Percentiles rank a stretch among this genome's conserved stretches.
These are phyloP conservation scores for Trichoderma sp. DNA, from an alignment of 2,329 filamentous ascomycete genomes.

Conservation along the genomic window DNA sequence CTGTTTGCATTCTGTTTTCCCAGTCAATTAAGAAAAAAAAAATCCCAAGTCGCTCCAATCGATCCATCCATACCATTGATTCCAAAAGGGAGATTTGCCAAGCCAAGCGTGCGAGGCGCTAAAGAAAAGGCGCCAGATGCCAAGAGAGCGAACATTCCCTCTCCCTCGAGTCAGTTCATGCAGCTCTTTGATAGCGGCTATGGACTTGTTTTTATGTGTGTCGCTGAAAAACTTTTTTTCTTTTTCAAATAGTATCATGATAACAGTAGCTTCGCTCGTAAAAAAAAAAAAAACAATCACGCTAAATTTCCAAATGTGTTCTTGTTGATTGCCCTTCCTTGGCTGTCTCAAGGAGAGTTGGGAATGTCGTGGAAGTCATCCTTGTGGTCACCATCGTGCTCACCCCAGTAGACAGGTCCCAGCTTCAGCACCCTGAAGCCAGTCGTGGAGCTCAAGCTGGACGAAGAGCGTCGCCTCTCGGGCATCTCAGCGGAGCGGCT, in stretches of 20 bases:
- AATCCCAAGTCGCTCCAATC: constrained; percentile 4
- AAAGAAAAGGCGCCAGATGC: constrained; percentile 11
- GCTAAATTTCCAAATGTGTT: constrained; percentile 4
- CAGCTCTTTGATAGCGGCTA: not conserved
- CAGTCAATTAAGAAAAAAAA: constrained; percentile 7
- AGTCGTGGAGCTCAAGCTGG: constrained; percentile 46
- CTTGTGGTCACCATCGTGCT: constrained; percentile 60
- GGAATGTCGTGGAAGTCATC: constrained; percentile 55
- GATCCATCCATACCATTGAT: constrained; percentile 19
- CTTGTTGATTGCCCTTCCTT: not conserved
- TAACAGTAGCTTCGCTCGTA: constrained; percentile 20
- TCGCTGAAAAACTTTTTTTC: constrained; percentile 9
- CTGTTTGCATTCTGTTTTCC: constrained; percentile 18
- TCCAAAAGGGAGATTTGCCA: constrained; percentile 15
- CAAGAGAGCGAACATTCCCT: constrained; percentile 9
- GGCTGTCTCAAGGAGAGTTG: constrained; percentile 5
- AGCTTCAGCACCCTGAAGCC: constrained; percentile 64
- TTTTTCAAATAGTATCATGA: not conserved
- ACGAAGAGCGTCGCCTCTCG: constrained; percentile 56
- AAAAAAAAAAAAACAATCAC: not conserved
- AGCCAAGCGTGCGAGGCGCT: constrained; percentile 19
- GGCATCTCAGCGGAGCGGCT: constrained; percentile 33
- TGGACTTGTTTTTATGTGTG: not conserved
- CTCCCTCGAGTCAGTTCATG: not conserved
- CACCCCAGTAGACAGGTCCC: constrained; percentile 66